These are phyloP conservation scores for Geotrichum reessii DNA, from an alignment of 1,139 yeast species.

Conservation along the genomic window DNA sequence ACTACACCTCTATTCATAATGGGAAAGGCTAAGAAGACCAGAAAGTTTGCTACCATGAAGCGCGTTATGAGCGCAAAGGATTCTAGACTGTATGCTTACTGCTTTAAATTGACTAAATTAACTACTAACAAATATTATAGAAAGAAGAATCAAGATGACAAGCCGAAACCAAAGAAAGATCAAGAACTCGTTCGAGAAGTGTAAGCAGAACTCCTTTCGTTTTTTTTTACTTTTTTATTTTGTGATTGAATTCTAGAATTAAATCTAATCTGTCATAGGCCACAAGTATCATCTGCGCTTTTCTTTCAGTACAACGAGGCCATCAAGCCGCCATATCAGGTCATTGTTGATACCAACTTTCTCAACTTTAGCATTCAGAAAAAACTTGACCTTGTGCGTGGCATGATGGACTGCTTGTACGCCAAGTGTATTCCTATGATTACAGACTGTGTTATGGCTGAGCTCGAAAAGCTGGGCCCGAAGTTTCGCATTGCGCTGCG, in stretches of 20 bases:
- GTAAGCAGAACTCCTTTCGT: constrained; percentile 22
- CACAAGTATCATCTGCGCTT: constrained; percentile 92
- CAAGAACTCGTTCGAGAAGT: constrained; percentile 77
- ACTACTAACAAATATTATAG: constrained; percentile 24
- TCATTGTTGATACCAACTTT: constrained; percentile 90
- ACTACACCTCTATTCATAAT: constrained; percentile 38
- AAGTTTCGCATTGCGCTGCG: constrained; percentile 87
- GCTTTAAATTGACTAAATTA: not conserved
- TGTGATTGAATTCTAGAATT: constrained; percentile 1
- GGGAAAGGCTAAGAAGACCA: constrained; percentile 96
- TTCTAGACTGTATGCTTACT: constrained; percentile 46
- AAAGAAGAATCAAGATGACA: constrained; percentile 39
- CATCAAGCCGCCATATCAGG: constrained; percentile 94
- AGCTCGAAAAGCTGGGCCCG: constrained; percentile 91
- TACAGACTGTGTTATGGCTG: constrained; percentile 98
- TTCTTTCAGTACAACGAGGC: constrained; percentile 93
- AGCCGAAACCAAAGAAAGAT: constrained; percentile 45
- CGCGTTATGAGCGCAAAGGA: constrained; percentile 73
- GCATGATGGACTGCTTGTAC: constrained; percentile 90
- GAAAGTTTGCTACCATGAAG: constrained; percentile 92
- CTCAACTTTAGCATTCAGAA: constrained; percentile 93
- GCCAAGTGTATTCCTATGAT: constrained; percentile 94
- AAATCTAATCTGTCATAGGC: constrained; percentile 40
- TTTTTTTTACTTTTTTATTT: not conserved
- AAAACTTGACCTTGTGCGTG: constrained; percentile 85